These are phyloP conservation scores for Sutorius eximius DNA, from an alignment of 1,284 basidiomycete species.

Conservation along the genomic window DNA sequence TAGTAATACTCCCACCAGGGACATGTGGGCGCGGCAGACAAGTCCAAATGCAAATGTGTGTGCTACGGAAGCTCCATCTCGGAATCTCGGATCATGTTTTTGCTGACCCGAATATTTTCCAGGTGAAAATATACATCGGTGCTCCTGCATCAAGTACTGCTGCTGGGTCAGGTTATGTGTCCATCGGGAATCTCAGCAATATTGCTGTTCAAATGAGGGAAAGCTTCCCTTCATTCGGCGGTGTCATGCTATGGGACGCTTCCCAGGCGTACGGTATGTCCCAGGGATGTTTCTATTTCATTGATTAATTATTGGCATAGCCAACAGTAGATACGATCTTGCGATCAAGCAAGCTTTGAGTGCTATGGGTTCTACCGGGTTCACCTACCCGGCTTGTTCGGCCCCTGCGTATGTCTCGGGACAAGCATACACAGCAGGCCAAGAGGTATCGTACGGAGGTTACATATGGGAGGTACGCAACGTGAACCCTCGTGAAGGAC, in stretches of 20 bases:
- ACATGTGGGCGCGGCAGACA: constrained; percentile 60
- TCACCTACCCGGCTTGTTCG: constrained; percentile 61
- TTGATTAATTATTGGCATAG: constrained; percentile 32
- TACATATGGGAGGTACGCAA: constrained; percentile 63
- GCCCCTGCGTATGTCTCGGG: constrained; percentile 54
- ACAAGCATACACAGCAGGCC: constrained; percentile 49
- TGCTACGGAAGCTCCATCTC: not conserved
- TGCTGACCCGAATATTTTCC: constrained; percentile 2
- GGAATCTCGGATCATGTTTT: not conserved
- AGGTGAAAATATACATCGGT: constrained; percentile 59
- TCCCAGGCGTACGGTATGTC: constrained; percentile 63
- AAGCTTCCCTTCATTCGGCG: constrained; percentile 69
- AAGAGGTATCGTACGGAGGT: constrained; percentile 54
- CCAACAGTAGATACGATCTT: constrained; percentile 59
- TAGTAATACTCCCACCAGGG: constrained; percentile 39
- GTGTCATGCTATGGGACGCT: constrained; percentile 73
- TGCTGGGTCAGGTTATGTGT: constrained; percentile 52
- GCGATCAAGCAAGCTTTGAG: constrained; percentile 61
- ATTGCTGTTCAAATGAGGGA: constrained; percentile 57
- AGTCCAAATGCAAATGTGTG: constrained; percentile 55
- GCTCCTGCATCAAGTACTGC: constrained; percentile 55
- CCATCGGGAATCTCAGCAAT: constrained; percentile 45
- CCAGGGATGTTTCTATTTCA: not conserved
- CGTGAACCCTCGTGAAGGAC: not conserved
- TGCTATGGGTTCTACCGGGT: constrained; percentile 63